Evolutionary conservation across 2,329 filamentous ascomycete species (phyloP).

Genomic region (Botrytis pseudocinerea): DNA sequence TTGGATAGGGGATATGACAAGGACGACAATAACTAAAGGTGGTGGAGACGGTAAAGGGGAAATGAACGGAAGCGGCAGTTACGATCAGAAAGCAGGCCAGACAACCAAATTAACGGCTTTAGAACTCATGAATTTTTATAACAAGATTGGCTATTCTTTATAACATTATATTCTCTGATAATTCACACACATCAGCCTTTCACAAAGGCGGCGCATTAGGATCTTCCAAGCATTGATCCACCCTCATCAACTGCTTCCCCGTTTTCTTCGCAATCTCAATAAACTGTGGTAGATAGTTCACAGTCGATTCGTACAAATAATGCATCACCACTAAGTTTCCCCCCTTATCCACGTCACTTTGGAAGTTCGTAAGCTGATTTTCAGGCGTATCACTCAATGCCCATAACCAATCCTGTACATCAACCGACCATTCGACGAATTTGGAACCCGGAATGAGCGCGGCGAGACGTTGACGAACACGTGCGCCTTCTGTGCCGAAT

Average conservation of each 20-base stretch:
- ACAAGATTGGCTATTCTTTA: too few species aligned
- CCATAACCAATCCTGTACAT: constrained; percentile 72
- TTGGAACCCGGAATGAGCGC: constrained; percentile 52
- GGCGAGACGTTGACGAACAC: constrained; percentile 63
- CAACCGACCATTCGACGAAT: constrained; percentile 68
- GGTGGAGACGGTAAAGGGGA: too few species aligned
- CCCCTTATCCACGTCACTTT: constrained; percentile 60
- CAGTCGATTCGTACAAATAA: constrained; percentile 65
- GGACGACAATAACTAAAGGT: too few species aligned
- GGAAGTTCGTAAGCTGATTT: constrained; percentile 66
- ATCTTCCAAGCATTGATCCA: constrained; percentile 67
- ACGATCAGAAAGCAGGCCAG: too few species aligned
- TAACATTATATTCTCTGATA: too few species aligned
- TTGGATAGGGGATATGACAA: too few species aligned
- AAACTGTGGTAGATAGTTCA: constrained; percentile 63
- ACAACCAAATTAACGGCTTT: too few species aligned
- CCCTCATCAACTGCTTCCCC: constrained; percentile 65
- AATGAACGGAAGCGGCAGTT: too few species aligned
- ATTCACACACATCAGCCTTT: background rate
- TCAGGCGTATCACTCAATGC: constrained; percentile 61
- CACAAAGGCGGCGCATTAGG: constrained; percentile 53
- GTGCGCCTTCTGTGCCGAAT: constrained; percentile 66
- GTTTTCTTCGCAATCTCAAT: constrained; percentile 63
- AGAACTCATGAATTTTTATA: too few species aligned
- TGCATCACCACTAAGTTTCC: constrained; percentile 68